Evolutionary conservation across 208 protist species (phyloP), one percentile per base, ranked within the genome.

Genomic region (Leptomonas seymouri): DNA sequence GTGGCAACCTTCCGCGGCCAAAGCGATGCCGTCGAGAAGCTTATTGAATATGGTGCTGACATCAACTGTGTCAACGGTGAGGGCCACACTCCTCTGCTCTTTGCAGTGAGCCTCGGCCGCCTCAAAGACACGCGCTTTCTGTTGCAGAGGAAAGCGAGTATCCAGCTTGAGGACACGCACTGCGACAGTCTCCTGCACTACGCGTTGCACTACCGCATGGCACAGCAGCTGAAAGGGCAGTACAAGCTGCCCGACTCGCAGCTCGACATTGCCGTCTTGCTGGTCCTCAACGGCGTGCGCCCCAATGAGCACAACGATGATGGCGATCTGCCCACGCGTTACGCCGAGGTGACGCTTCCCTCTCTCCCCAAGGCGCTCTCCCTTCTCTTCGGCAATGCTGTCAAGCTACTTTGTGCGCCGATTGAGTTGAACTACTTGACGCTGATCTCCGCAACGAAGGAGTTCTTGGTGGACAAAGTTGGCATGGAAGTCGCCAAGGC

Each of bases 221-320:
- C 80, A 20, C 83, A 86, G 53, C 36, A 82, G 34, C 69, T 93
- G 45, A 76, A 82, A n/a, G 79, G 75, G 9, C 30, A 74, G 61
- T 93, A 93, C 76, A 76, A 80, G 23, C 72, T 93, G 15, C 84
- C 87, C 0, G 77, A 90, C 6, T 63, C 59, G 1, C 87, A 93
- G 61, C 73, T 93, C 9, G 84, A 93, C 67, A 78, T 93, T 0
- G 71, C 77, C 9, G 82, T 93, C 5, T 59, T 78, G 30, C 71
- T 93, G 0, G 77, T 75, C 2, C 55, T 90, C 15, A 61, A 77
- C 61, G 84, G 87, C 27, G 76, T 71, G 16, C 55, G 53, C 3
- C 58, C 74, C 0, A 30, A 46, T 5, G 64, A 63, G 45, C 66
- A 70, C 30, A 88, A 87, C 41, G 68, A 46, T 2, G 81, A 80